Base-by-base conservation (phyloP, 2,329 filamentous ascomycete species). In the Trichoderma harzianum region DNA sequence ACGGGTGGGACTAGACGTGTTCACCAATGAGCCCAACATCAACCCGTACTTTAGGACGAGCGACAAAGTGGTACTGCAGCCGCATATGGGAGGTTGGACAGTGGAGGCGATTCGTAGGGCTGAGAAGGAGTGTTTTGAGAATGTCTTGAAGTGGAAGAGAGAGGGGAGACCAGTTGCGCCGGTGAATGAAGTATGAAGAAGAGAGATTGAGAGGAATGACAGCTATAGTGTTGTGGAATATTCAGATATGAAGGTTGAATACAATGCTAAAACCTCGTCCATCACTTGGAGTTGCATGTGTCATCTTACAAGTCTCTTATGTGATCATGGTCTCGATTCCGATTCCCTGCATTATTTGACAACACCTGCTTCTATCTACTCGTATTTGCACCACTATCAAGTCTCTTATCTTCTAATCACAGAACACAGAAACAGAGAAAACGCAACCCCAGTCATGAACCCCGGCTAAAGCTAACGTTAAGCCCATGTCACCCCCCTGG, bases 1-100 rank as follows among this genome's bases (percentile, higher is more conserved):
- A 1, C 77, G 83, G 5, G 85, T 84, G 1, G 87, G 86, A 0
- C 72, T 88, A 47, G 86, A 87, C 73, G 85, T 86, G 1, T 84
- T 86, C 51, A 72, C 71, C 63, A 78, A 84, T 21, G 86, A 87
- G 73, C 85, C 85, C 0, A 76, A 77, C 7, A 77, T 84, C 16
- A 78, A 83, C 36, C 78, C 79, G 0, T 84, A 81, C 60, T 85
- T 86, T 47, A 67, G 74, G 26, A 78, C 75, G 7, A 83, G 80
- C 64, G 81, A 85, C 28, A 82, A 81, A 70, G 81, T 84, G 3
- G 76, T 83, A 5, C 67, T 84, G 1, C 83, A 85, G 74, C 84
- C 84, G 10, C 84, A 86, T 73, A 73, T 85, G 57, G 85, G 82
- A 0, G 83, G 83, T 0, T 69, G 83, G 73, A 86, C 84, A 0